phyloP scores from a whole-genome alignment of 2,329 filamentous ascomycete genomes.

The Phymatotrichopsis omnivora region DNA sequence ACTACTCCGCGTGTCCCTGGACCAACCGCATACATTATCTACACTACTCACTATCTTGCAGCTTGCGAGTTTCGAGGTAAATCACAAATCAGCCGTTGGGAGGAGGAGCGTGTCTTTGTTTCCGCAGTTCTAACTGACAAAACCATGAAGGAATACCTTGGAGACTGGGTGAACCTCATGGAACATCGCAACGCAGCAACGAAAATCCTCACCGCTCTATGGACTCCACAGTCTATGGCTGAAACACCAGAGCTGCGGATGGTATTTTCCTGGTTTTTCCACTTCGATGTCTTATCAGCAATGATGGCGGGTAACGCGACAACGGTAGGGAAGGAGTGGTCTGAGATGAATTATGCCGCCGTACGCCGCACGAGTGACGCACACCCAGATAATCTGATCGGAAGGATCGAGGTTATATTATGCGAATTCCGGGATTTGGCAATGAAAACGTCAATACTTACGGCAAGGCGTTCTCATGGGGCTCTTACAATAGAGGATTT shows the following conservation, averaged over 20 bases:
- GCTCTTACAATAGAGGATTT: constrained; percentile 58
- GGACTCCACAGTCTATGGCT: constrained; percentile 64
- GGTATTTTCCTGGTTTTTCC: constrained; percentile 77
- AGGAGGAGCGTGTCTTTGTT: too few species aligned
- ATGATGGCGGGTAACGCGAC: constrained; percentile 72
- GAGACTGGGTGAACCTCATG: constrained; percentile 89
- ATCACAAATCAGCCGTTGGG: too few species aligned
- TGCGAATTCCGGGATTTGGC: constrained; percentile 61
- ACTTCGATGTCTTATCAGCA: constrained; percentile 76
- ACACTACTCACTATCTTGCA: constrained; percentile 83
- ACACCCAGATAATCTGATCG: constrained; percentile 53
- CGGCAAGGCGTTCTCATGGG: constrained; percentile 55
- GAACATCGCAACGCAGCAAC: constrained; percentile 86
- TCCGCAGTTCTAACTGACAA: neutral
- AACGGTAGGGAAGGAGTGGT: constrained; percentile 68
- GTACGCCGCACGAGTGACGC: constrained; percentile 49
- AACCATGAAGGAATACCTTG: constrained; percentile 66
- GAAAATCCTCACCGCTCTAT: constrained; percentile 66
- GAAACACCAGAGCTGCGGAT: constrained; percentile 60
- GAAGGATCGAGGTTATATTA: constrained; percentile 57
- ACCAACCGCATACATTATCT: constrained; percentile 59
- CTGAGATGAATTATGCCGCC: constrained; percentile 52
- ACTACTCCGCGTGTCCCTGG: constrained; percentile 60
- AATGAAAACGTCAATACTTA: constrained; percentile 69
- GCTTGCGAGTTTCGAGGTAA: constrained; percentile 84